phyloP scores from a whole-genome alignment of 345 rosid species.

The Eutrema yunnanense region DNA sequence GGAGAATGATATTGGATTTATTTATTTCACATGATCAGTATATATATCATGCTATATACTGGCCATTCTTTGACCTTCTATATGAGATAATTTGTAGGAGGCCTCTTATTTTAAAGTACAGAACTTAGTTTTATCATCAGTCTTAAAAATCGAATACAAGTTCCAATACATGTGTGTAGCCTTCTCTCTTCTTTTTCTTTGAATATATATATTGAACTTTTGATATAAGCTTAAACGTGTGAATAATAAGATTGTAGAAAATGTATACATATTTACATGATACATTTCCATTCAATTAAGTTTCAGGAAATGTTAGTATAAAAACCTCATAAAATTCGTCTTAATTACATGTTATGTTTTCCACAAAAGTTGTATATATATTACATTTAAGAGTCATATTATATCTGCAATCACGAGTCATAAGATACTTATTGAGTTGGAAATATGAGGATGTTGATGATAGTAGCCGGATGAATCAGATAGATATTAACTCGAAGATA shows the following conservation, averaged over 20 bases:
- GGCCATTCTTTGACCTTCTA: neutral
- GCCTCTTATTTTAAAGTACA: neutral
- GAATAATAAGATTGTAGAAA: neutral
- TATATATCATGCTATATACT: neutral
- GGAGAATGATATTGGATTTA: neutral
- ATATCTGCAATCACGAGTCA: neutral
- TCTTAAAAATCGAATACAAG: neutral
- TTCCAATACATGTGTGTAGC: slow-evolving; percentile 9
- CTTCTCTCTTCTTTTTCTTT: neutral
- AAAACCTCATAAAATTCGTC: neutral
- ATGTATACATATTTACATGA: neutral
- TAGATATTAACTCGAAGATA: neutral
- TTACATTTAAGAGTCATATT: neutral
- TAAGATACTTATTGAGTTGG: neutral
- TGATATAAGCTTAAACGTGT: neutral
- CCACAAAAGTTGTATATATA: neutral
- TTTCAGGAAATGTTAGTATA: neutral
- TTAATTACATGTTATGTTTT: neutral
- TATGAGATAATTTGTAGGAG: neutral
- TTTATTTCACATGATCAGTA: neutral
- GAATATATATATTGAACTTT: neutral
- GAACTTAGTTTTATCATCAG: neutral
- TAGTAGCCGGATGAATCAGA: neutral
- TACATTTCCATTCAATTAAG: neutral
- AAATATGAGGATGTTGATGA: neutral